A percentile compares a stretch with the other conserved stretches of the same genome.
phyloP scores from a whole-genome alignment of 352 stramenopile genomes.

The Labyrinthula sp. region DNA sequence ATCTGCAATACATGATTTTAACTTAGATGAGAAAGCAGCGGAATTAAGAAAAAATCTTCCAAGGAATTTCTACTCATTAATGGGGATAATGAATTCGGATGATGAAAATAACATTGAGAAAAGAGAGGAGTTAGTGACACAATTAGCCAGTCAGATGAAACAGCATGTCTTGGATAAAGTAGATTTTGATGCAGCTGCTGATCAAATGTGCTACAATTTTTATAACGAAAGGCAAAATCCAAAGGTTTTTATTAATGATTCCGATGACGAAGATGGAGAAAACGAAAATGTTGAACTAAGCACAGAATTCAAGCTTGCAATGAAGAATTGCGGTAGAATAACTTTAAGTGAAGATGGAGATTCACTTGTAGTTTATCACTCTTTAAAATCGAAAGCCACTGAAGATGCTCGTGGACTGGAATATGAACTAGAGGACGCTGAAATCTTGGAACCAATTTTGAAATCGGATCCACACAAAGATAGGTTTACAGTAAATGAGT shows the following conservation, averaged over 20 bases:
- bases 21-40: slow-evolving; percentile 44
- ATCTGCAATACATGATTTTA: too few species aligned
- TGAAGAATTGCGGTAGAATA: slow-evolving; percentile 4
- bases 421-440: slow-evolving; percentile 20
- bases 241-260: slow-evolving; percentile 10
- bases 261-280: slow-evolving; percentile 13
- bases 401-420: slow-evolving; percentile 20
- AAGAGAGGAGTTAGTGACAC: slow-evolving; percentile 39
- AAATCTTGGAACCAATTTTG: slow-evolving; percentile 17
- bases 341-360: slow-evolving; percentile 16
- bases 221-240: slow-evolving; percentile 50
- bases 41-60: slow-evolving; percentile 48
- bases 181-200: slow-evolving; percentile 46
- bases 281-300: background rate
- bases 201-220: slow-evolving; percentile 58
- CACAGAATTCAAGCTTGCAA: slow-evolving; percentile 4
- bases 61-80: slow-evolving; percentile 58
- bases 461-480: slow-evolving; percentile 3
- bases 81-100: slow-evolving; percentile 61
- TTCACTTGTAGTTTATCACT: slow-evolving; percentile 12
- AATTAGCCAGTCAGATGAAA: slow-evolving; percentile 37
- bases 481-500: slow-evolving; percentile 7
- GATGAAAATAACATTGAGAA: slow-evolving; percentile 36
- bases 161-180: slow-evolving; percentile 31
- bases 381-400: slow-evolving; percentile 7